Evolutionary conservation across 1,284 basidiomycete species (phyloP), one percentile per base, ranked within the genome.

Genomic region (Leccinum angustisporum): DNA sequence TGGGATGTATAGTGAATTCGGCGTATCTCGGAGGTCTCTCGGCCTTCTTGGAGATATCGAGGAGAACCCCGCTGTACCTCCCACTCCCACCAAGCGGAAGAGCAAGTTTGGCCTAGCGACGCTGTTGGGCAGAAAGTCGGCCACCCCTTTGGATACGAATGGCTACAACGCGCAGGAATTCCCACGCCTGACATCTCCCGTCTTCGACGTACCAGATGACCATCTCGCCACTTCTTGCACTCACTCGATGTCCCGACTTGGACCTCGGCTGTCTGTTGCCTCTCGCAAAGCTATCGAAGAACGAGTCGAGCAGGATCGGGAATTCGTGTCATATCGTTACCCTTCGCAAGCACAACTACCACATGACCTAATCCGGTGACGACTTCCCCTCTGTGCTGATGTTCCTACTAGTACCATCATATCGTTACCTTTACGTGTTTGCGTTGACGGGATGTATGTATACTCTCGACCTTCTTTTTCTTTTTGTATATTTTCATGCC

Each of bases 311-410:
- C 91, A 90, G 75, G 90, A 91, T 70, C 76, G 84, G 2, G 87
- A 92, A 31, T 92, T 93, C 70, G 86, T 92, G 63, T 90, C 91
- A 3, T 92, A 92, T 73, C 84, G 91, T 43, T 93, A 93, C 74
- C 91, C 91, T 9, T 91, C 89, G 13, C 84, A 81, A 63, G 86
- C 89, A 65, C 85, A 88, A 63, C 68, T 80, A 77, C 59, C 76
- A 83, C 7, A 67, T 63, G 85, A 87, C 70, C 77, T 88, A 53
- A 66, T 88, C 62, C 82, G 82, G 70, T 87, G 73, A 71, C 59
- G 50, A 58, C 16, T 31, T 48, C 31, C 54, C 43, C 13, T 30
- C n/a, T 58, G 34, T 31, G 31, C 48, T 38, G 43, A 48, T 43
- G 54, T 64, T 56, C 43, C 53, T 61, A 46, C 53, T 60, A 46